Conservation (phyloP, 1,284 basidiomycete genomes). For the Somion occarium region DNA sequence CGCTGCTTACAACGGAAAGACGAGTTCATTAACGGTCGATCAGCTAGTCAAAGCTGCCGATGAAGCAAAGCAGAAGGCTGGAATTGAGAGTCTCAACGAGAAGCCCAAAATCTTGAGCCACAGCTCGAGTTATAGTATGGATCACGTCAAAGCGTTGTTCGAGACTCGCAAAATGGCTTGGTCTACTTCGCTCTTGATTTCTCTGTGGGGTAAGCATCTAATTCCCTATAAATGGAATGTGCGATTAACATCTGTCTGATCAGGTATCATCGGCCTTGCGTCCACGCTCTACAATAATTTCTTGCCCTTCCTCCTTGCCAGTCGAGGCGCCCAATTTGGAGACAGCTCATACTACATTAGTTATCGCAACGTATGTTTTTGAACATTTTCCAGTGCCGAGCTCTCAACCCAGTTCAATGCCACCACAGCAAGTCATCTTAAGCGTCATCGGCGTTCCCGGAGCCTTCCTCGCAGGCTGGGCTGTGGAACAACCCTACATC, state of each 20-base stretch:
- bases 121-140: constrained; percentile 31
- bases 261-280: constrained; percentile 57
- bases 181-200: constrained; percentile 51
- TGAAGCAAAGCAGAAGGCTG: constrained; percentile 14
- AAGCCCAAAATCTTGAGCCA: constrained; percentile 28
- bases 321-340: constrained; percentile 43
- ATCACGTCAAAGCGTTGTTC: constrained; percentile 52
- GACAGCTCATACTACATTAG: constrained; percentile 45
- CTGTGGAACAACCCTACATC: constrained; percentile 55
- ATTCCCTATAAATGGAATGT: not conserved
- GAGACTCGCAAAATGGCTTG: constrained; percentile 49
- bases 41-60: constrained; percentile 32
- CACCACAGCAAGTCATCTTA: constrained; percentile 48
- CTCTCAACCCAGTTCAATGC: not conserved
- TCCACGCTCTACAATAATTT: constrained; percentile 60
- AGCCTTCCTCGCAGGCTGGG: constrained; percentile 57
- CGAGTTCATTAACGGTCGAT: constrained; percentile 35
- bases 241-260: not conserved
- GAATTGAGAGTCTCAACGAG: constrained; percentile 2
- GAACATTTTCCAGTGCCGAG: not conserved
- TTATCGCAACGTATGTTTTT: constrained; percentile 42
- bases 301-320: constrained; percentile 34
- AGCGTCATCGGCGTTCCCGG: constrained; percentile 65
- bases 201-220: constrained; percentile 45
- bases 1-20: constrained; percentile 53